Evolutionary conservation across 768 basidiomycete species (phyloP).

Genomic region (Phaeotremella skinneri): DNA sequence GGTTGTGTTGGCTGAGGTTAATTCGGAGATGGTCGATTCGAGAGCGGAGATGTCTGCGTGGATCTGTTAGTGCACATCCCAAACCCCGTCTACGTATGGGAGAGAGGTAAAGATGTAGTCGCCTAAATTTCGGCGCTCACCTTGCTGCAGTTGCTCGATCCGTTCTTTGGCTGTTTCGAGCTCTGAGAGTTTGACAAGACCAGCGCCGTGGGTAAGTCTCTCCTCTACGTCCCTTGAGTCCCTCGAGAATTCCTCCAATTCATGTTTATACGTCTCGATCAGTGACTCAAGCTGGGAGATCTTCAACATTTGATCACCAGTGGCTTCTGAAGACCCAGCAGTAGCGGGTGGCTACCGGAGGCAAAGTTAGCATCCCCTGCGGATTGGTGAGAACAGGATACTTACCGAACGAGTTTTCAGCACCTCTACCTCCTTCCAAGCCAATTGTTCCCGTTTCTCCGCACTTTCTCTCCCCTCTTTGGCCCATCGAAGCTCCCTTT

Average conservation of each 20-base stretch:
- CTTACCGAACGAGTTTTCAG: slow-evolving; percentile 14
- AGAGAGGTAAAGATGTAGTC: not conserved
- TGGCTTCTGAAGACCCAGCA: not conserved
- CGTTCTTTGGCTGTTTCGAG: slow-evolving; percentile 15
- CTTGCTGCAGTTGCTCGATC: slow-evolving; percentile 21
- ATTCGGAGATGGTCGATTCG: slow-evolving; percentile 35
- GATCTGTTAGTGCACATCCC: not conserved
- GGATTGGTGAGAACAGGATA: not conserved
- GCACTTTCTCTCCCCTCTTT: slow-evolving; percentile 38
- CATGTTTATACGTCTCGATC: slow-evolving; percentile 31
- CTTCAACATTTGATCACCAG: slow-evolving; percentile 19
- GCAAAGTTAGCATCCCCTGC: slow-evolving; percentile 1
- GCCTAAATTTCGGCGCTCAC: slow-evolving; percentile 19
- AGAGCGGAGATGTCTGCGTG: slow-evolving; percentile 30
- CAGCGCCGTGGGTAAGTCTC: slow-evolving; percentile 34
- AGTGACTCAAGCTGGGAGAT: slow-evolving; percentile 35
- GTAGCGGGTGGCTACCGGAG: not conserved
- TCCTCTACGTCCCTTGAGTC: slow-evolving; percentile 41
- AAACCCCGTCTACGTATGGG: not conserved
- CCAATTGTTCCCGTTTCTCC: slow-evolving; percentile 40
- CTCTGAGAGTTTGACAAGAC: slow-evolving; percentile 33
- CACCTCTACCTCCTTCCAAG: slow-evolving; percentile 33
- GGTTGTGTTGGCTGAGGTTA: slow-evolving; percentile 41
- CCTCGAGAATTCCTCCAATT: slow-evolving; percentile 32
- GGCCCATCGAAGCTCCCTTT: slow-evolving; percentile 47